Base-by-base conservation (phyloP, 2,329 filamentous ascomycete species). In the Aureobasidium mangrovei region DNA sequence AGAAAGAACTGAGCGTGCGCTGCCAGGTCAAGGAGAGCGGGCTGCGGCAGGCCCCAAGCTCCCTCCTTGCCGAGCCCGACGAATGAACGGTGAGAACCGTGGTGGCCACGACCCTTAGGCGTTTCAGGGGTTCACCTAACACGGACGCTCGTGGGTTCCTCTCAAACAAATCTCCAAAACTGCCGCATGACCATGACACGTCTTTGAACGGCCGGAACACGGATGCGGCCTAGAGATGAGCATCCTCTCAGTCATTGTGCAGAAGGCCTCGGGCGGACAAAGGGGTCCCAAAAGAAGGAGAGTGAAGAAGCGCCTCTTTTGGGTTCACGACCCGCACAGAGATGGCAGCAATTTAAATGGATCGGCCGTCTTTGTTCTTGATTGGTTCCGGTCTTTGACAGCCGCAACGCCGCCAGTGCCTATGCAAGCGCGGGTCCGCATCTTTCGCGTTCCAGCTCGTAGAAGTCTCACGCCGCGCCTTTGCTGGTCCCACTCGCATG, bases 341-440 rank as follows among this genome's bases (percentile, higher is more conserved):
- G 49, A 12, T 53, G 49, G 31, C 28, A 36, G 40, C n/a, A 53
- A 53, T 43, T 53, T 53, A 53, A 36, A 53, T 53, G 49, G 31
- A 36, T 31, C 48, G 31, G 9, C 32, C 31, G 29, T 18, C 32
- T 41, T 18, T 48, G 10, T 35, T 38, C 18, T 42, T 53, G 48
- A 53, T 53, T 53, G 48, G 47, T 12, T 8, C n/a, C 27, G 31
- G 10, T 27, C 27, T 24, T 43, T 53, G 49, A 53, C 49, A 53
- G 49, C 49, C 32, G 18, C 18, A 18, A 18, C 18, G 18, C 18
- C 18, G n/a, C 40, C 40, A 36, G 49, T 39, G 49, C 39, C n/a
- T 53, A 53, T 32, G 40, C 49, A 44, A 18, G 18, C 18, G 18
- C 18, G 18, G 18, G 10, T 35, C 32, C 49, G 49, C 49, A 10